Evolutionary conservation across 768 basidiomycete genomes (phyloP).

Genomic region (Tulasnella sp.): DNA sequence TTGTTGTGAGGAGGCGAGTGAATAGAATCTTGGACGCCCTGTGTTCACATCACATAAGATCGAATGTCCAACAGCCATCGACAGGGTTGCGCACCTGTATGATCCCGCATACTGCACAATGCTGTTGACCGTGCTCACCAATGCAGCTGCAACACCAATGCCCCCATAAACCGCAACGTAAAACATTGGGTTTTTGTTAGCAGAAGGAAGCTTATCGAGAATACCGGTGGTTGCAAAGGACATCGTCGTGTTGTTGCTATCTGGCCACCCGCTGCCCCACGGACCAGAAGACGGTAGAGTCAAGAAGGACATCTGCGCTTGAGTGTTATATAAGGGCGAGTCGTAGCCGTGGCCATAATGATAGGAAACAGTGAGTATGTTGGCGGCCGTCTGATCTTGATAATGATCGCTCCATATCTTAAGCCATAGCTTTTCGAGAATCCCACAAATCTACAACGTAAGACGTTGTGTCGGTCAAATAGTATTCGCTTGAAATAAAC

Average conservation of each 20-base stretch:
- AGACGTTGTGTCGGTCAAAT: not conserved
- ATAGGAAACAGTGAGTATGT: no score
- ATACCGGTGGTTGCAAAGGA: not conserved
- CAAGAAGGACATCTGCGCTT: no score
- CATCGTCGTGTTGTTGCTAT: not conserved
- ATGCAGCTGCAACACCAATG: constrained; percentile 42
- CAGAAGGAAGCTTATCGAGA: constrained; percentile 24
- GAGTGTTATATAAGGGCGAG: no score
- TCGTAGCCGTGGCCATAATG: no score
- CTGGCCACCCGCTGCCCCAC: constrained; percentile 20
- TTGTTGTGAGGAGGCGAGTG: constrained; percentile 48
- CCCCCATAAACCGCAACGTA: constrained; percentile 57
- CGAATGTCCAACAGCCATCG: not conserved
- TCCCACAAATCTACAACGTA: constrained; percentile 20
- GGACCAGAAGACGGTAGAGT: not conserved
- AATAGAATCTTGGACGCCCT: constrained; percentile 24
- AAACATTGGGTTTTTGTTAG: constrained; percentile 52
- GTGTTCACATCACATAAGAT: not conserved
- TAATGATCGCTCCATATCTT: constrained; percentile 64
- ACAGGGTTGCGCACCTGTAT: constrained; percentile 8
- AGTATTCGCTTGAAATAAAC: not conserved
- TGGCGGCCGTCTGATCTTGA: not conserved
- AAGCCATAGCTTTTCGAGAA: constrained; percentile 26
- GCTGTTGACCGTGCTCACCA: constrained; percentile 37
- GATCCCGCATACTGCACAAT: constrained; percentile 39